Percentiles rank a stretch among this genome's conserved stretches.
Evolutionary conservation across 1,139 yeast genomes (phyloP).

Genomic region (Suhomyces taliae): DNA sequence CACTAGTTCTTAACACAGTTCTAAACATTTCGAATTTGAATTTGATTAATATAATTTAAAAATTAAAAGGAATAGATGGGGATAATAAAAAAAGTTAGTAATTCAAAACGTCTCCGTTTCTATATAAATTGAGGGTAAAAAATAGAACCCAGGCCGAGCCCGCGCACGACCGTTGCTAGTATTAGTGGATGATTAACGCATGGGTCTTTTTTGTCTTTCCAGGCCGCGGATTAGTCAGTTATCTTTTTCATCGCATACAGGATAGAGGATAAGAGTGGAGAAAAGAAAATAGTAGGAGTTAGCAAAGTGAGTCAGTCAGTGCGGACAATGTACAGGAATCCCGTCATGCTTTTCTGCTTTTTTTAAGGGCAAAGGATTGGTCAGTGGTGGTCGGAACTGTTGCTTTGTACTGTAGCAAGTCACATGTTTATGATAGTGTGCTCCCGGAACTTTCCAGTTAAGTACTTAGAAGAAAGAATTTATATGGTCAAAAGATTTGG

Average conservation of each 20-base stretch:
- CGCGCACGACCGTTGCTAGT: constrained; percentile 10
- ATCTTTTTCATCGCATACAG: not conserved
- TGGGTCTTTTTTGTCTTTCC: not conserved
- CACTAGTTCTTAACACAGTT: constrained; percentile 9
- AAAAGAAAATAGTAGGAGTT: no score
- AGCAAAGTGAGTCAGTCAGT: no score
- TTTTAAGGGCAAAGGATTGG: no score
- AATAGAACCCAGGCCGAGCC: not conserved
- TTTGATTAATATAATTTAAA: not conserved
- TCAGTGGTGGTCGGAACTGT: no score
- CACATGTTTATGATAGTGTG: no score
- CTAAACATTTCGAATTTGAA: constrained; percentile 5
- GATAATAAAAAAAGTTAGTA: not conserved
- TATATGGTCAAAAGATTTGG: no score
- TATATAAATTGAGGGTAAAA: not conserved
- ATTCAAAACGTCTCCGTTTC: not conserved
- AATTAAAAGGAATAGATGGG: not conserved
- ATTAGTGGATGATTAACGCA: constrained; percentile 4
- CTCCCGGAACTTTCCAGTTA: no score
- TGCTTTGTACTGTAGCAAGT: no score
- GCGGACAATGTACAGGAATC: no score
- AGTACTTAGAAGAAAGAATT: no score
- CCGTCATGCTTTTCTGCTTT: no score
- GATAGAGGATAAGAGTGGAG: not conserved
- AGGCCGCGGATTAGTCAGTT: constrained; percentile 3